Base-by-base conservation (phyloP, 2,329 filamentous ascomycete species). In the Aspergillus japonicus region DNA sequence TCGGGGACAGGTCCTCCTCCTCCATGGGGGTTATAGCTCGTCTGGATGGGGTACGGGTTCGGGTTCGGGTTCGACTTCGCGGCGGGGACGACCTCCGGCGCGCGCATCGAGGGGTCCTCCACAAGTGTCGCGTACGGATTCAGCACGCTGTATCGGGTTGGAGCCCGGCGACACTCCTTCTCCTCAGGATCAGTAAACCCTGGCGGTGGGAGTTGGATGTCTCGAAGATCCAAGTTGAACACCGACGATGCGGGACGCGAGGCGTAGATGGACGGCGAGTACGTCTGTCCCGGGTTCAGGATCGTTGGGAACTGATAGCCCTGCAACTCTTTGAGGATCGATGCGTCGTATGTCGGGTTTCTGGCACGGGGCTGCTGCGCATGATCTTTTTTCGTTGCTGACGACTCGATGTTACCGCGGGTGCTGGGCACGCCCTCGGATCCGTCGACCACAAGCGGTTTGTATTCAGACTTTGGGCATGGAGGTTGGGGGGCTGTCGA, bases 241-340 rank as follows among this genome's bases (percentile, higher is more conserved):
- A 47, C 24, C 5, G 42, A 35, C 14, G 47, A 16, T 14, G 19
- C 3, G 7, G 42, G 12, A 1, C 39, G 14, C 8, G 39, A 44
- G 39, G 16, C 53, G n/a, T 55, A 55, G 21, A 55, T 26, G 7
- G 53, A 55, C 7, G 53, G 59, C 5, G 50, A 50, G 42, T 60
- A 58, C 14, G 47, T 29, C 11, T 47, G 48, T 26, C 16, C 44
- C 11, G 33, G 39, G 14, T 44, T 19, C 5, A 16, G 7, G 8
- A 16, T 19, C 16, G 39, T n/a, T 4, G 39, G 39, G n/a, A 16
- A 35, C 11, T 12, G 11, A 4, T 12, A 16, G 16, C 39, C 14
- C 39, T n/a, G 39, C 39, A 44, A 44, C 6, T 44, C 33, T 3
- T 16, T 16, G 33, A 29, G 26, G 26, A 29, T 7, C 7, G 26